A percentile compares a stretch with the other conserved stretches of the same genome.
These are phyloP conservation scores for Terfezia boudieri DNA, from an alignment of 495 filamentous ascomycete species.

Conservation along the genomic window DNA sequence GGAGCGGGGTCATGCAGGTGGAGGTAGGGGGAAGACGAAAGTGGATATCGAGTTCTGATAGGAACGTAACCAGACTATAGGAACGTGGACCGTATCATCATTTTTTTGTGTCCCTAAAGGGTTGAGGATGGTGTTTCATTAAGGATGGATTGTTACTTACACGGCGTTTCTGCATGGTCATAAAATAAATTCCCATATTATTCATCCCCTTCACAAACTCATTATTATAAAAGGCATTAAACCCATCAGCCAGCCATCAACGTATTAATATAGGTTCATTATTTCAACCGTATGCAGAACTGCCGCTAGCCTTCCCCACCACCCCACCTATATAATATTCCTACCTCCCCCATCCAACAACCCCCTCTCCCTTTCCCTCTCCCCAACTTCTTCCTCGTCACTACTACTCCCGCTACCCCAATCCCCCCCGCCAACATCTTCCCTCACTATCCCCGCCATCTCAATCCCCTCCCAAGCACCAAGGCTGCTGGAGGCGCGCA, in stretches of 20 bases:
- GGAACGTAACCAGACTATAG: no score
- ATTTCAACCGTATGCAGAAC: no score
- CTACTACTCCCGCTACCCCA: no score
- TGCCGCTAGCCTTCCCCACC: no score
- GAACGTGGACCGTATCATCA: neutral
- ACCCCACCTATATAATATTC: no score
- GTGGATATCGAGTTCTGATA: constrained; percentile 50
- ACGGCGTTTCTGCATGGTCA: neutral
- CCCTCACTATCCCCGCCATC: neutral
- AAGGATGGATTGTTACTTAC: neutral
- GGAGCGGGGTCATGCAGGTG: constrained; percentile 22
- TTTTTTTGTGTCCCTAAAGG: neutral
- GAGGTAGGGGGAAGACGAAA: constrained; percentile 28
- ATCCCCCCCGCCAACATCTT: neutral
- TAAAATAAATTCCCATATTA: no score
- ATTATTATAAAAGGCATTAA: no score
- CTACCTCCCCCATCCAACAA: neutral
- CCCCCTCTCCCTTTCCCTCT: neutral
- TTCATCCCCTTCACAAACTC: no score
- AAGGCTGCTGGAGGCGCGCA: neutral
- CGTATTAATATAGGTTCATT: no score
- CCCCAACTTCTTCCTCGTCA: neutral
- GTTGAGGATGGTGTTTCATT: neutral
- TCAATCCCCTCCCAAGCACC: neutral
- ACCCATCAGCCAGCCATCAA: no score